Evolutionary conservation across 305 asterid genomes (phyloP).

Genomic region (Caryopteris hybrid): DNA sequence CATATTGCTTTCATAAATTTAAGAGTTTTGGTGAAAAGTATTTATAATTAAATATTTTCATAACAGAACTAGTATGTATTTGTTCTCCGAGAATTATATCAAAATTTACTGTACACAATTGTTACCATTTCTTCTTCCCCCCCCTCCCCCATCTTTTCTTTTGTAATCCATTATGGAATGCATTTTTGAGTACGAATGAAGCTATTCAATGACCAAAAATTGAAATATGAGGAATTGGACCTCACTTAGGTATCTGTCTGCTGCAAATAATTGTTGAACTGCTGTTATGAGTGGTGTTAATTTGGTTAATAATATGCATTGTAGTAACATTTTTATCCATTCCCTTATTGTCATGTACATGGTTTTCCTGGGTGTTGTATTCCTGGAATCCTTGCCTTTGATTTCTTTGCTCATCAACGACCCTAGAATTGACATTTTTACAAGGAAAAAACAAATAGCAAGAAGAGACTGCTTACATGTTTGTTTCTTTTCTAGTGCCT

Average conservation of each 20-base stretch:
- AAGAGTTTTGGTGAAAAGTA: not conserved
- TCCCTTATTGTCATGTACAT: not conserved
- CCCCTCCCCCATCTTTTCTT: no score
- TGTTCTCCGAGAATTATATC: not conserved
- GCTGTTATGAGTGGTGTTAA: not conserved
- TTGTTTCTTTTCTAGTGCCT: constrained; percentile 63
- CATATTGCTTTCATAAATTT: not conserved
- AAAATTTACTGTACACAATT: not conserved
- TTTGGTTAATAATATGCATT: not conserved
- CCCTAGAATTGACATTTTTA: not conserved
- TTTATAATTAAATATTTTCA: not conserved
- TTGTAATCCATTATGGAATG: not conserved
- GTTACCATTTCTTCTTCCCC: no score
- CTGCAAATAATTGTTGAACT: not conserved
- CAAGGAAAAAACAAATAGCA: not conserved
- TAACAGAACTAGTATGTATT: not conserved
- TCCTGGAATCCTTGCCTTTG: not conserved
- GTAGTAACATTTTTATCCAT: not conserved
- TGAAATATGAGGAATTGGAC: not conserved
- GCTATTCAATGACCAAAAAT: not conserved
- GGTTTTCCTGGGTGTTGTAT: not conserved
- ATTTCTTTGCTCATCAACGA: not conserved
- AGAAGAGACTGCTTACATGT: constrained; percentile 22
- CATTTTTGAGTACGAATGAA: not conserved
- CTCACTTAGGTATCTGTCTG: not conserved